A percentile compares a stretch with the other conserved stretches of the same genome.
These are phyloP conservation scores for Globisporangium viniferum DNA, from an alignment of 352 stramenopile genomes.

Conservation along the genomic window DNA sequence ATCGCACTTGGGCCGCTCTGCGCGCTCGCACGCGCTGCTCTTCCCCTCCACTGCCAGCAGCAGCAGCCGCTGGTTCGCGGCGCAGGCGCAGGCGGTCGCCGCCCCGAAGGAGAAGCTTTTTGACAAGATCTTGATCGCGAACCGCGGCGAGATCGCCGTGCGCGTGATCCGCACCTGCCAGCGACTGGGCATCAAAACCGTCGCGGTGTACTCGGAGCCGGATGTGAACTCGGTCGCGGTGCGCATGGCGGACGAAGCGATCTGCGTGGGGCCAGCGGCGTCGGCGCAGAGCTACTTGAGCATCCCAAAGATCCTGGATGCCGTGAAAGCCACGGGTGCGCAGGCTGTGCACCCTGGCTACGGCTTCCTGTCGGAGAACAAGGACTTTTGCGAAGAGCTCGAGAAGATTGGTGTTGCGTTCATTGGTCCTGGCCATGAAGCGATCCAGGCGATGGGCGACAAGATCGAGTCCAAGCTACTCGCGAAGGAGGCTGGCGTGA, in stretches of 20 bases:
- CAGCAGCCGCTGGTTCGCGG: conserved; percentile 5
- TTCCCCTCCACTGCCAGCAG: neutral
- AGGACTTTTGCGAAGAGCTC: conserved; percentile 81
- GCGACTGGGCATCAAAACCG: conserved; percentile 90
- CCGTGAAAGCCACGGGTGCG: conserved; percentile 83
- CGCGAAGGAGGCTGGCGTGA: conserved; percentile 88
- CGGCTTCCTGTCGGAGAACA: conserved; percentile 95
- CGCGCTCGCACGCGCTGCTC: conserved; percentile 4
- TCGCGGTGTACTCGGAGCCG: conserved; percentile 92
- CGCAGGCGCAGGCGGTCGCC: neutral
- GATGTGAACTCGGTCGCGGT: conserved; percentile 87
- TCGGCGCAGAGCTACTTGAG: conserved; percentile 90
- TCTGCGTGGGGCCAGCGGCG: conserved; percentile 64
- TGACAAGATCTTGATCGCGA: conserved; percentile 92
- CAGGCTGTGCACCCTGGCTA: conserved; percentile 95
- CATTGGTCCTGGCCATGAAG: conserved; percentile 83
- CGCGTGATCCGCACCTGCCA: conserved; percentile 91
- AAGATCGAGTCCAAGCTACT: conserved; percentile 96
- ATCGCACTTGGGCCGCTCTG: neutral
- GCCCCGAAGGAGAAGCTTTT: conserved; percentile 63
- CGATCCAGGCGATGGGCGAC: conserved; percentile 93
- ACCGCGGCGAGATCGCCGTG: conserved; percentile 93
- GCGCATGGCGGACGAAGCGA: conserved; percentile 79
- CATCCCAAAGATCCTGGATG: conserved; percentile 88
- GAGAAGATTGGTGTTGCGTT: conserved; percentile 81